phyloP scores from a whole-genome alignment of 345 rosid genomes.

The Brassica nigra region DNA sequence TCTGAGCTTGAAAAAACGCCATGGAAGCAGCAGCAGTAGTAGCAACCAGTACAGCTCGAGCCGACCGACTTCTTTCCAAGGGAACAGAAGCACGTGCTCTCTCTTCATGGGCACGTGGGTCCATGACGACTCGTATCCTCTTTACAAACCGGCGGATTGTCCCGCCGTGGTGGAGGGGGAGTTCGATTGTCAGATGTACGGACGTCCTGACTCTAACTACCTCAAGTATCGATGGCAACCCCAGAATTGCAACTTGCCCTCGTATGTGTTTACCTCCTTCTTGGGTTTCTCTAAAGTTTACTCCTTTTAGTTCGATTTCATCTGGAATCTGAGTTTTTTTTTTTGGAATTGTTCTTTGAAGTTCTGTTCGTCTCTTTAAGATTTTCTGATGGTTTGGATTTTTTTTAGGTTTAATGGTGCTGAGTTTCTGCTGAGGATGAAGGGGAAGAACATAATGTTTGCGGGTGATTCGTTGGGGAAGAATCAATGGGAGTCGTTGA shows the following conservation, averaged over 20 bases:
- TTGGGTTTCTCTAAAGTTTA: neutral
- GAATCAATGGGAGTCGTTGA: constrained; percentile 92
- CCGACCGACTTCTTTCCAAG: constrained; percentile 53
- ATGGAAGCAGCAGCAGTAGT: constrained; percentile 39
- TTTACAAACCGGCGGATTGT: constrained; percentile 61
- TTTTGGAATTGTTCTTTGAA: neutral
- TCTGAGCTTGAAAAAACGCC: constrained; percentile 63
- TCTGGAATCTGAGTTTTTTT: neutral
- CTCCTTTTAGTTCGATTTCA: neutral
- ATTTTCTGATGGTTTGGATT: neutral
- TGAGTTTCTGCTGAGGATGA: constrained; percentile 69
- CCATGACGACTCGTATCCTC: constrained; percentile 71
- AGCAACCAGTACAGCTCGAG: constrained; percentile 50
- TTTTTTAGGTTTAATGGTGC: constrained; percentile 68
- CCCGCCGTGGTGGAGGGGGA: constrained; percentile 71
- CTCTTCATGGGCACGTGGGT: constrained; percentile 69
- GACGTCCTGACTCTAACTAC: constrained; percentile 86
- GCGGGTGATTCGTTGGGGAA: constrained; percentile 91
- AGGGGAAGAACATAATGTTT: constrained; percentile 76
- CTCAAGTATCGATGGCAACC: constrained; percentile 93
- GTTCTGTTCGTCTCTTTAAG: neutral
- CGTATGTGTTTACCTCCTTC: constrained; percentile 44
- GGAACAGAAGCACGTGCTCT: constrained; percentile 56
- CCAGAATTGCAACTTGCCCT: constrained; percentile 76
- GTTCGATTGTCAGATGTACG: constrained; percentile 81